Percentiles rank a stretch among this genome's conserved stretches.
These are phyloP conservation scores for Hibiscus trionum DNA, from an alignment of 345 rosid species.

Conservation along the genomic window DNA sequence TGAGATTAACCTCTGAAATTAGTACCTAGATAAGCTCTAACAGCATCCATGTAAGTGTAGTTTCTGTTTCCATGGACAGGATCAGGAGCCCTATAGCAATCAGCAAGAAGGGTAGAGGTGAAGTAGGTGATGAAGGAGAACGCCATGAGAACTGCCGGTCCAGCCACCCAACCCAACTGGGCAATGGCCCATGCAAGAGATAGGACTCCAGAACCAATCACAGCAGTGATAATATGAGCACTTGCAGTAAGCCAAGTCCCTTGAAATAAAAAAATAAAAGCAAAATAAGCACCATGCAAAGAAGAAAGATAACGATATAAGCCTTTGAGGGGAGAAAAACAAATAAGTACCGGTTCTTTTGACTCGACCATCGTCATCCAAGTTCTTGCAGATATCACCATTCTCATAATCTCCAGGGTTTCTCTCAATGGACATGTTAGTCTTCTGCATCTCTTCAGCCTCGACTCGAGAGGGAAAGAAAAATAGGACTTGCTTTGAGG, in stretches of 20 bases:
- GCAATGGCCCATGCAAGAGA: conserved; percentile 89
- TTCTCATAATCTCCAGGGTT: conserved; percentile 24
- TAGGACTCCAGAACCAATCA: conserved; percentile 84
- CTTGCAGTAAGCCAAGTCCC: conserved; percentile 81
- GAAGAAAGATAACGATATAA: no score
- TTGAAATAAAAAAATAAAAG: conserved; percentile 10
- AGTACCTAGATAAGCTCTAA: conserved; percentile 61
- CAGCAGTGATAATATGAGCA: conserved; percentile 88
- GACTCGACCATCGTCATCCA: conserved; percentile 65
- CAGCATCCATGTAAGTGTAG: conserved; percentile 87
- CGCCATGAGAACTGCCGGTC: conserved; percentile 53
- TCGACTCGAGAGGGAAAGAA: background rate
- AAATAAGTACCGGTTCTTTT: conserved; percentile 52
- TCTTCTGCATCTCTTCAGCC: conserved; percentile 19
- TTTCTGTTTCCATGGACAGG: conserved; percentile 65
- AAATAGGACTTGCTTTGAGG: no score
- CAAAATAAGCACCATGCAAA: no score
- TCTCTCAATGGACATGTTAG: conserved; percentile 35
- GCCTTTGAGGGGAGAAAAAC: no score
- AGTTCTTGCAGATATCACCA: conserved; percentile 29
- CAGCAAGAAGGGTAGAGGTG: conserved; percentile 76
- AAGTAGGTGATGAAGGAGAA: conserved; percentile 72
- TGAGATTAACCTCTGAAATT: background rate
- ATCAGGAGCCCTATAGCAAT: conserved; percentile 63
- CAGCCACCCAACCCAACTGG: conserved; percentile 79